Evolutionary conservation across 345 rosid genomes (phyloP), one percentile per base, ranked within the genome.

Genomic region (Capsella bursapastoris): DNA sequence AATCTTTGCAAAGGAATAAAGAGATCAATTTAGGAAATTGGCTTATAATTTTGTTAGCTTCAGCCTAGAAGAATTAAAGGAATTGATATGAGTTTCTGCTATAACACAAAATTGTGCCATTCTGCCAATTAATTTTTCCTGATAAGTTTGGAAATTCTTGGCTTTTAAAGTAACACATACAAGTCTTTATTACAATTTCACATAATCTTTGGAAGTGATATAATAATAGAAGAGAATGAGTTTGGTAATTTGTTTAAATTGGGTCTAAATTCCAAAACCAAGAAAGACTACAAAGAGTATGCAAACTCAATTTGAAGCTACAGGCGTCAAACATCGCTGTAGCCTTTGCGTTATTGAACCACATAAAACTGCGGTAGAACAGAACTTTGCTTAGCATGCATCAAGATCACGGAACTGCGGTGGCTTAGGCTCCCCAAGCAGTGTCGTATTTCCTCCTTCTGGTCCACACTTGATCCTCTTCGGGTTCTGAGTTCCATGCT

Each of bases 401-500:
- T 90, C 96, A 28, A 94, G 95, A 78, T 94, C 97, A 45, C 99
- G 90, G 82, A 91, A 90, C 2, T 90, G 88, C 37, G 97, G 95
- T 65, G 96, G 89, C 72, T 83, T 92, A 25, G 97, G 99, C 68
- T 96, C 98, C 2, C 85, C 70, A 0, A 85, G 84, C 81, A 96
- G 74, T 55, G 90, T 90, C n/a, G 79, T 89, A 74, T 89, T 90
- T 64, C 98, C 99, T 75, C 99, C 99, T 83, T 87, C 98, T 63
- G 99, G 99, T 73, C 97, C 99, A 70, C 84, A 53, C 78, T 16
- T 92, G n/a, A 85, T 83, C 56, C 99, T 90, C 43, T 91, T 83
- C 0, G 97, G 89, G 68, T 96, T 92, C 78, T 96, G 98, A 29
- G 99, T 92, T 73, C 98, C 98, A 55, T 70, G 93, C 99, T 96